These are phyloP conservation scores for Lipomyces oligophaga DNA, from an alignment of 805 yeast species.

Conservation along the genomic window DNA sequence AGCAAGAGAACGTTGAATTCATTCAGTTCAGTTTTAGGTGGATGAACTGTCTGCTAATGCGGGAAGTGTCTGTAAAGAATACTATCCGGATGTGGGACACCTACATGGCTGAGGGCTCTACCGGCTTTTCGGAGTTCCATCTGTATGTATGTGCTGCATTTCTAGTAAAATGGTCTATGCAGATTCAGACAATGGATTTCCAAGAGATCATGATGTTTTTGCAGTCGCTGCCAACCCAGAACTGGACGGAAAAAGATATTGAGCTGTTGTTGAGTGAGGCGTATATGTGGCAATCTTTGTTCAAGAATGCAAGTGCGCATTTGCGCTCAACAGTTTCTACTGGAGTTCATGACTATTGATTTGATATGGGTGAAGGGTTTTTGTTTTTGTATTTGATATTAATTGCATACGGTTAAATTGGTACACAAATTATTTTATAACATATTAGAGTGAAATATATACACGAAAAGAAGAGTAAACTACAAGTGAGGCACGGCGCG, in stretches of 20 bases:
- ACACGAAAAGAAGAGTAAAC: too few relatives aligned
- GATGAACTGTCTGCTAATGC: constrained; percentile 97
- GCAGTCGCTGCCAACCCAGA: constrained; percentile 81
- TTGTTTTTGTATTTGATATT: neutral
- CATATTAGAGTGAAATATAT: too few relatives aligned
- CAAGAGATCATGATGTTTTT: constrained; percentile 89
- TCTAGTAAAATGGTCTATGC: constrained; percentile 78
- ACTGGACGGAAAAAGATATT: constrained; percentile 85
- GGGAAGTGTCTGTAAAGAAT: constrained; percentile 74
- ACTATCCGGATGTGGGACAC: constrained; percentile 98
- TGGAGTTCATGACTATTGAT: neutral
- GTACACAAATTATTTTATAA: too few relatives aligned
- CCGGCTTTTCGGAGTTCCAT: constrained; percentile 87
- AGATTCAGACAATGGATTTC: constrained; percentile 79
- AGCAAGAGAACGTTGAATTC: constrained; percentile 81
- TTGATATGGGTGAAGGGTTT: neutral
- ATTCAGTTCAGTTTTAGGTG: constrained; percentile 94
- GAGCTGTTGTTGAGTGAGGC: constrained; percentile 94
- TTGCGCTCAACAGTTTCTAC: constrained; percentile 36
- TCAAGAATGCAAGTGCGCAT: constrained; percentile 87
- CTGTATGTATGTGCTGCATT: constrained; percentile 98
- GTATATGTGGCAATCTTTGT: constrained; percentile 90
- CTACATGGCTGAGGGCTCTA: constrained; percentile 53
- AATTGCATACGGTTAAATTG: neutral
- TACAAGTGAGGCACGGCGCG: constrained; percentile 12